Base-by-base conservation (phyloP, 139 green algal species). In the Pleodorina starrii region DNA sequence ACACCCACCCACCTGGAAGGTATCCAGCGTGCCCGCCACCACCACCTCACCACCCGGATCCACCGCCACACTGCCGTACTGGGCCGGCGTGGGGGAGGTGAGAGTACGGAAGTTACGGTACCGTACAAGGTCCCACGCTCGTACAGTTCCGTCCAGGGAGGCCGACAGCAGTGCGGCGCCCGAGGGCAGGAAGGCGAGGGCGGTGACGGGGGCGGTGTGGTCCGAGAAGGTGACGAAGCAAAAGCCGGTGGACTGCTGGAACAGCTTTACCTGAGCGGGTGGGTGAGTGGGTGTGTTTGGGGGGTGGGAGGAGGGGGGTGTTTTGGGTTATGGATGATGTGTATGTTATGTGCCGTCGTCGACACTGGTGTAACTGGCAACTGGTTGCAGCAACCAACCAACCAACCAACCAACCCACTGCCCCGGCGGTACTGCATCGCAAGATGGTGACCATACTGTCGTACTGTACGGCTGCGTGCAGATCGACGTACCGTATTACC, bases 71-170 rank as follows among this genome's bases (percentile, higher is more conserved):
- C 80, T 97, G 50, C 82, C 86, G 74, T 99, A 98, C 94, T 99
- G 98, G 38, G 95, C 93, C 23, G 97, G 94, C 21, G 85, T 79
- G 12, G 97, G 96, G 1, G 96, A 92, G 54, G 96, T 98, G 40
- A 99, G 93, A 0, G 97, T 99, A 79, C 98, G 93, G 94, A 99
- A 99, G 95, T 98, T 98, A 85, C 98, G 96, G 88, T 97, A 97
- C 35, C 84, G 93, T 66, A 99, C 88, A 57, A 99, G 93, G 93
- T 99, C 98, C 63, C 94, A 99, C 0, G 97, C 97, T 2, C 97
- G 94, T 72, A 99, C 97, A 35, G 97, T 99, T 68, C 98, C 98
- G 88, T 99, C 98, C 80, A 96, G 92, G 3, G 90, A 95, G 32
- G 95, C 91, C 46, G 84, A 94, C 57, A 97, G 54, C 36, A 99